Evolutionary conservation across 176 grass and related monocot genomes (phyloP), one percentile per base, ranked within the genome.

Genomic region (Oryza nivara): DNA sequence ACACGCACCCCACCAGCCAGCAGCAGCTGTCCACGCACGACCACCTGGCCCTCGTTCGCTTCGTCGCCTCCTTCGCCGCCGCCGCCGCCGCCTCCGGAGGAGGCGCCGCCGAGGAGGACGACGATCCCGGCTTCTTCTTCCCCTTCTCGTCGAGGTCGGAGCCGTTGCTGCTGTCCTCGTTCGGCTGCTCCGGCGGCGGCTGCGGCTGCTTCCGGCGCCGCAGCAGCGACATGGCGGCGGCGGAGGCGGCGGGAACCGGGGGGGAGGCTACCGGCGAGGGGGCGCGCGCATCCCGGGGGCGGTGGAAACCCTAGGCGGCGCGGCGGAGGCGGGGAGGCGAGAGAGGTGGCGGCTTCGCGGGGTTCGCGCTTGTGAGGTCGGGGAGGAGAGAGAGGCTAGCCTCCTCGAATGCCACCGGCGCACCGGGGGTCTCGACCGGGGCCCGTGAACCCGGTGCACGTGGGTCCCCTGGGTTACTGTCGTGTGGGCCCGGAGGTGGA

Each of bases 21-120:
- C 93, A 99, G 88, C 96, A 99, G 85, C 74, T 91, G 70, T 99
- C 91, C 1, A 96, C 67, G 81, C 96, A 96, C 65, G 91, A 96
- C 91, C 93, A 96, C 61, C 72, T 93, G 49, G 68, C 73, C 83
- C 75, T 95, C 2, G 46, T 30, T 56, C 73, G 63, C 85, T 35
- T 58, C 54, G 63, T 80, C 73, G 80, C 11, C 44, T 85, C 87
- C 91, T 77, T 86, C 16, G 81, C 12, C 36, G 63, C 61, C 83
- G 67, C 36, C 36, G 4, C 72, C 58, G 61, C 28, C 67, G 11
- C 72, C 22, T 30, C 30, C 52, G 78, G 28, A 28, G 28, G 28
- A 28, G 28, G 28, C 35, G 35, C 72, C 22, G n/a, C 30, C 52
- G 79, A 17, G 22, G 11, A 63, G 28, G 79, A 45, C 16, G 83